Evolutionary conservation across 208 protist species (phyloP), one percentile per base, ranked within the genome.

Genomic region (Leishmania mexicana): DNA sequence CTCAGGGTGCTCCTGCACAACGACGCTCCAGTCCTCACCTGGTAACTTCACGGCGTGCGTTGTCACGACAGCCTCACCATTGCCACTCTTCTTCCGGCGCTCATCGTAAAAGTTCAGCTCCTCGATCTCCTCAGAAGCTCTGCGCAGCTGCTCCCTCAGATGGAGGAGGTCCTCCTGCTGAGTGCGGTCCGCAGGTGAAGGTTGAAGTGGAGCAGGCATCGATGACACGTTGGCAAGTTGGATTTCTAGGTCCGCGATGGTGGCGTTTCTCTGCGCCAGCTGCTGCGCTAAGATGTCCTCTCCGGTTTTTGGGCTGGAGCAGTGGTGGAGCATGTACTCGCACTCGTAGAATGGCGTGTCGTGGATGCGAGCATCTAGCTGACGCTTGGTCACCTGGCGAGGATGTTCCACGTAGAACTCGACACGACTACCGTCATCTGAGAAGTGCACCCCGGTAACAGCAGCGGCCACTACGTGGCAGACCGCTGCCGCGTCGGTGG

Each of bases 381-480:
- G 24, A 19, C 0, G 51, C 77, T 80, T 28, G 35, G 77, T 42
- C 8, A 80, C 40, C 0, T 80, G 2, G 3, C 35, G 8, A 8
- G 65, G 31, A 70, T 80, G 77, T n/a, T 17, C 53, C 28, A 80
- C 77, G 51, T 49, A 31, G 24, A 80, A 80, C 4, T 67, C n/a
- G 7, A 62, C 77, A 0, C 47, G 47, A n/a, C 40, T 24, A 1
- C 65, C 77, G 65, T 80, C 47, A 10, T 31, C 13, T 3, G 47
- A 35, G 38, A 74, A 64, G n/a, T 60, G 64, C 40, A 74, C 65
- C 35, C 38, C 21, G 0, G 42, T 53, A 19, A 80, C 54, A 1
- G 77, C 77, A n/a, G 49, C 65, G 0, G 28, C 19, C 21, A 68
- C n/a, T 1, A 80, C 77, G 21, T 42, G 28, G 24, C 65, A 73